Evolutionary conservation across 352 stramenopile genomes (phyloP).

Genomic region (Pythium apleroticum): DNA sequence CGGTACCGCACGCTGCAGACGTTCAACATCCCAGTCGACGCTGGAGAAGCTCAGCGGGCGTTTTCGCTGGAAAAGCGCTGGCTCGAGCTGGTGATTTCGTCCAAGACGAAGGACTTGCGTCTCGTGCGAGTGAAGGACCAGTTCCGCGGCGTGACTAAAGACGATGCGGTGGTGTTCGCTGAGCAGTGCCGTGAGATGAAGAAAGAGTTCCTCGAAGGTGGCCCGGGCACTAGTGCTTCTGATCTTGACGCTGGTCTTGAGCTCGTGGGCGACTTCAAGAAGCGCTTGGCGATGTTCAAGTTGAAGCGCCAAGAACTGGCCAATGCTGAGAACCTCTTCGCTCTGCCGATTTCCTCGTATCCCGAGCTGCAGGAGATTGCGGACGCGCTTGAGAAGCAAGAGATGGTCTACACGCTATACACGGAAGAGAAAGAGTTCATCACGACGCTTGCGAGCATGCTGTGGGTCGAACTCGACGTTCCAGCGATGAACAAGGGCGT

Average conservation of each 20-base stretch:
- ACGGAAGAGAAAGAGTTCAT: slow-evolving; percentile 94
- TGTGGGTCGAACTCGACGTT: slow-evolving; percentile 94
- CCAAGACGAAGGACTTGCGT: slow-evolving; percentile 92
- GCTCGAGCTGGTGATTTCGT: slow-evolving; percentile 73
- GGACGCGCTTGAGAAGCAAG: slow-evolving; percentile 87
- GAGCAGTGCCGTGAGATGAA: slow-evolving; percentile 86
- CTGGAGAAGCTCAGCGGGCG: slow-evolving; percentile 59
- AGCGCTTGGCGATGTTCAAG: slow-evolving; percentile 78
- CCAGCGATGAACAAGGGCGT: slow-evolving; percentile 90
- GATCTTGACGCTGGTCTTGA: slow-evolving; percentile 90
- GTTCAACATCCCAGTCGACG: slow-evolving; percentile 80
- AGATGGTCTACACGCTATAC: slow-evolving; percentile 91
- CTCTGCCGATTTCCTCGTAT: slow-evolving; percentile 89
- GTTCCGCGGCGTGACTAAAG: slow-evolving; percentile 93
- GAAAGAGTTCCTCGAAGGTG: slow-evolving; percentile 82
- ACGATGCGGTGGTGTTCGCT: slow-evolving; percentile 88
- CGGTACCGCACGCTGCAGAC: slow-evolving; percentile 87
- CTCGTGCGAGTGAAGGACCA: slow-evolving; percentile 94
- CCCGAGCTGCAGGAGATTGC: slow-evolving; percentile 88
- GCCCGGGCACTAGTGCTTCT: slow-evolving; percentile 79
- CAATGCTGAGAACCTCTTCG: slow-evolving; percentile 95
- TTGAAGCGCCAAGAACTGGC: slow-evolving; percentile 82
- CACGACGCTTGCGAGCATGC: slow-evolving; percentile 79
- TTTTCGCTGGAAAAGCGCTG: slow-evolving; percentile 84
- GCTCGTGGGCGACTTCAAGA: slow-evolving; percentile 84